phyloP scores from a whole-genome alignment of 352 stramenopile genomes.

The Globisporangium viniferum region DNA sequence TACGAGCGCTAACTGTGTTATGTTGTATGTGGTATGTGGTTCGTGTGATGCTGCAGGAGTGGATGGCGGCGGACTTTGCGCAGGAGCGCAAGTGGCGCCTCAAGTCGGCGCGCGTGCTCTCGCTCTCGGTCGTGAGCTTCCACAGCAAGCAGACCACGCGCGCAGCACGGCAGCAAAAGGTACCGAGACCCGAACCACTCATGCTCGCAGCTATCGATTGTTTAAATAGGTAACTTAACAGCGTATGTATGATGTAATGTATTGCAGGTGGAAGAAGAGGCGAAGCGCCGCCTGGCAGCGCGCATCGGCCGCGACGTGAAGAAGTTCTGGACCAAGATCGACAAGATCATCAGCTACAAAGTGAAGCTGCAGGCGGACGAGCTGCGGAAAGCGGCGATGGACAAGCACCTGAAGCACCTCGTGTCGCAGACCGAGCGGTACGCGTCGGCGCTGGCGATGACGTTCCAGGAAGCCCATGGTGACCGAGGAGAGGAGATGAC shows the following conservation, averaged over 20 bases:
- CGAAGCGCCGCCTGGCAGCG: conserved; percentile 51
- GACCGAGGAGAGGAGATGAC: neutral
- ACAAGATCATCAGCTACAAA: conserved; percentile 97
- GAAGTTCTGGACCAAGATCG: conserved; percentile 97
- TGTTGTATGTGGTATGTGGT: neutral
- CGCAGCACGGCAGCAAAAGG: conserved; percentile 33
- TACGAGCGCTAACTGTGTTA: neutral
- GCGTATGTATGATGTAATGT: conserved; percentile 13
- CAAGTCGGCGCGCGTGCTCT: conserved; percentile 71
- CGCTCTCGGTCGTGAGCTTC: conserved; percentile 54
- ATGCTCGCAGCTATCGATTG: neutral
- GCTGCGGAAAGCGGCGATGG: conserved; percentile 90
- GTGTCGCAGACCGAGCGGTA: conserved; percentile 97
- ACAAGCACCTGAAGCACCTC: conserved; percentile 94
- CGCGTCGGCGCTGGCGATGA: conserved; percentile 73
- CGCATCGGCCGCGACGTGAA: conserved; percentile 88
- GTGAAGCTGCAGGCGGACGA: conserved; percentile 92
- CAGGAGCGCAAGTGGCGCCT: conserved; percentile 88
- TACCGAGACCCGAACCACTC: conserved; percentile 1
- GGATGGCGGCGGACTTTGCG: conserved; percentile 92
- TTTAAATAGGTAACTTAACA: conserved; percentile 1
- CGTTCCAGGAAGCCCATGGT: conserved; percentile 36
- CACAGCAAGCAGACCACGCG: conserved; percentile 46
- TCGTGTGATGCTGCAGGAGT: conserved; percentile 41
- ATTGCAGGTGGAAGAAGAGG: conserved; percentile 35